Conservation (phyloP, 768 basidiomycete species). For the Leucocoprinus leucothites region DNA sequence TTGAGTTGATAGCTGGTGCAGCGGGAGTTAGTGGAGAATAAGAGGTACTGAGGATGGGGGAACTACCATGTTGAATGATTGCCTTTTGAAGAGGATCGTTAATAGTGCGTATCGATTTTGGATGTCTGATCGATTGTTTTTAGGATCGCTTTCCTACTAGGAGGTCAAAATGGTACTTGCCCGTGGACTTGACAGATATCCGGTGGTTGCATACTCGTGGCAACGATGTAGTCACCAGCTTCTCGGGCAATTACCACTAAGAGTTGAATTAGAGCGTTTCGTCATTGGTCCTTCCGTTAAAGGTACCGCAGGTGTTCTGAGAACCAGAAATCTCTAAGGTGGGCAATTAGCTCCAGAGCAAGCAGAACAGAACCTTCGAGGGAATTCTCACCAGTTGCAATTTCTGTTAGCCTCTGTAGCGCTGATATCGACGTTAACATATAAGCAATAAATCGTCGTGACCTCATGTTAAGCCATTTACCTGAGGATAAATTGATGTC, state of each 20-base stretch:
- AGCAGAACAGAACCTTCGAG: neutral
- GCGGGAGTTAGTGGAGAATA: constrained; percentile 1
- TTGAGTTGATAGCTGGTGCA: constrained; percentile 58
- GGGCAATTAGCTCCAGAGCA: neutral
- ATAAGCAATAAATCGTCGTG: neutral
- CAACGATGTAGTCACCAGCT: constrained; percentile 68
- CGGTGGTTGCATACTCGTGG: constrained; percentile 60
- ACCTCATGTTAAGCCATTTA: constrained; percentile 18
- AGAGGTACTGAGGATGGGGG: neutral
- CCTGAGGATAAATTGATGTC: constrained; percentile 69
- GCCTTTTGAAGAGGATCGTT: constrained; percentile 62
- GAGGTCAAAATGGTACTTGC: constrained; percentile 22
- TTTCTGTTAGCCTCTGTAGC: constrained; percentile 67
- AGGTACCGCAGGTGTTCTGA: constrained; percentile 55
- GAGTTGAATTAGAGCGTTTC: neutral
- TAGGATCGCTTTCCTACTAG: constrained; percentile 4
- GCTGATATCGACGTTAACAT: constrained; percentile 29
- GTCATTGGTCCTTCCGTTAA: neutral
- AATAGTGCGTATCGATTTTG: constrained; percentile 55
- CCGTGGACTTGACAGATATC: constrained; percentile 66
- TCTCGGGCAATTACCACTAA: constrained; percentile 67
- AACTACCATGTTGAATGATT: constrained; percentile 63
- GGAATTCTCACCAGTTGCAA: constrained; percentile 51
- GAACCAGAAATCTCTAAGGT: constrained; percentile 60
- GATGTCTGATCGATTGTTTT: constrained; percentile 39